Evolutionary conservation across 257 asterid genomes (phyloP).

Genomic region (Solanum virginianum): DNA sequence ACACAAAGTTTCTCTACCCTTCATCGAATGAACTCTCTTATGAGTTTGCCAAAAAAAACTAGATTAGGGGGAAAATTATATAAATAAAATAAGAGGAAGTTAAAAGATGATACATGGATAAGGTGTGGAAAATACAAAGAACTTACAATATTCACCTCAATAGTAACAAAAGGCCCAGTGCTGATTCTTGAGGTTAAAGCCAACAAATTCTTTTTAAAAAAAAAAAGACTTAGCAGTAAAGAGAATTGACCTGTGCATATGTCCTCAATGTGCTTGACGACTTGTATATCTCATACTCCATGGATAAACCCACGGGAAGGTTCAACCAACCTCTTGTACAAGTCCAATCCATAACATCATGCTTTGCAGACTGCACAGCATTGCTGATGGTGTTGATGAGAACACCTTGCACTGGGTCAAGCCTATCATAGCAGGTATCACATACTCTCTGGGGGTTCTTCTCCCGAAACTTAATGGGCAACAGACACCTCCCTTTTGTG

Average conservation of each 20-base stretch:
- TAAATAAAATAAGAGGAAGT: background rate
- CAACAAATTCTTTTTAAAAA: background rate
- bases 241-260: slow-evolving; percentile 51
- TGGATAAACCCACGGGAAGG: slow-evolving; percentile 91
- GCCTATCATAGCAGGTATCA: slow-evolving; percentile 93
- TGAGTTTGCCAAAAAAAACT: background rate
- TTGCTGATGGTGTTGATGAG: slow-evolving; percentile 83
- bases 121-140: background rate
- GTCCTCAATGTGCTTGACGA: slow-evolving; percentile 62
- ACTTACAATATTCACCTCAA: background rate
- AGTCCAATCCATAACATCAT: slow-evolving; percentile 99
- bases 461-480: slow-evolving; percentile 88
- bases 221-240: background rate
- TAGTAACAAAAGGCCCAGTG: background rate
- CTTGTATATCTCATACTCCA: slow-evolving; percentile 96
- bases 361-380: slow-evolving; percentile 83
- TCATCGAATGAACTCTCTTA: background rate
- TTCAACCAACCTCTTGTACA: slow-evolving; percentile 90
- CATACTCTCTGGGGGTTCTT: slow-evolving; percentile 96
- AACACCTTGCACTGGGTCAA: slow-evolving; percentile 86
- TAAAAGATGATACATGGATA: background rate
- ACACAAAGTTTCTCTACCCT: background rate
- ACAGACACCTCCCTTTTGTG: slow-evolving; percentile 84
- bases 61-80: background rate
- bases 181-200: background rate